Evolutionary conservation across 371 early-diverging fungal species (phyloP), one percentile per base, ranked within the genome.

Genomic region (Neoconidiobolus thromboides): DNA sequence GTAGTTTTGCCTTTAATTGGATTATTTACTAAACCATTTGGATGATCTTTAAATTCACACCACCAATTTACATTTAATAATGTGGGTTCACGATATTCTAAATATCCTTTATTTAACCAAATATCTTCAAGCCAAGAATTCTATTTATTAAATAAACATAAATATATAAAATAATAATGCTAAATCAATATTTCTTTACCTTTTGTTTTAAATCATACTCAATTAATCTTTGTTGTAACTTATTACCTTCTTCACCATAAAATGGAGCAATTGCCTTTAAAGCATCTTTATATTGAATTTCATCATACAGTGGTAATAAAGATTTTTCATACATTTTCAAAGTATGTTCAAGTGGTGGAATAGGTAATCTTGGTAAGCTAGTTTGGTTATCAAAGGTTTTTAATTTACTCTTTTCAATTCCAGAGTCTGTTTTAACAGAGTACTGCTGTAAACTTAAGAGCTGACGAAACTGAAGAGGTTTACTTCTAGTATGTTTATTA

Each of bases 51-150:
- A 65, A 83, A 78, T 65, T 77, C 74, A 43, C 74, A 80, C 81
- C 76, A 90, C 93, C 91, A 93, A 65, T 91, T 93, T 58, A 87
- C 84, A 63, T 91, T 87, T 70, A 91, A 78, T 63, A 89, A 69
- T 3, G 82, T 76, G 1, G 89, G 81, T 5, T 81, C 85, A 38
- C 93, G 76, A 76, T 86, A 93, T 51, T 83, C 81, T n/a, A 89
- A 79, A 66, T 96, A 96, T 10, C 86, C 96, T 61, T 87, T 83
- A 59, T 77, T 70, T 5, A 95, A 77, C 91, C 89, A 91, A 37
- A 86, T 79, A 5, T 73, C 72, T 64, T 93, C 94, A 26, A 96
- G 70, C 96, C 96, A 96, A 46, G 81, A 85, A 63, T 72, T 44
- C 61, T 63, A 38, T 47, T 55, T 36, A 40, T 57, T 26, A 26